phyloP scores from a whole-genome alignment of 441 rosid genomes.

The Croton laevigatus region DNA sequence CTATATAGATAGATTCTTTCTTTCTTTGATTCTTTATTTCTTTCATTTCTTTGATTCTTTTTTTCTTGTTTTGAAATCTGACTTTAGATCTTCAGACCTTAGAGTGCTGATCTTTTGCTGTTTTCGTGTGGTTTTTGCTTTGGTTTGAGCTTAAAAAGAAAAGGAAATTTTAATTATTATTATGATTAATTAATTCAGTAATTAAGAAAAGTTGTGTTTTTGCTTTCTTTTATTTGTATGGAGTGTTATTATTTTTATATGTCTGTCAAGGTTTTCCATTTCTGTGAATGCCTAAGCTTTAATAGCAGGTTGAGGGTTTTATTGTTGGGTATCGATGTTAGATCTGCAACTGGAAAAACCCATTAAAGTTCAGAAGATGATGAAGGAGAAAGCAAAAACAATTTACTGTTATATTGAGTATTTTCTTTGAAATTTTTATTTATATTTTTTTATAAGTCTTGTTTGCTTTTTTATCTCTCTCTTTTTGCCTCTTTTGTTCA shows the following conservation, averaged over 20 bases:
- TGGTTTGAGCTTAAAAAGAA: constrained; percentile 21
- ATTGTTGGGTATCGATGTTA: constrained; percentile 37
- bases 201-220: constrained; percentile 17
- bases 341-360: constrained; percentile 65
- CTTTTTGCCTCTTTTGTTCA: constrained; percentile 23
- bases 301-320: constrained; percentile 48
- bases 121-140: constrained; percentile 19
- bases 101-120: constrained; percentile 31
- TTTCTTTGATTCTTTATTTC: constrained; percentile 13
- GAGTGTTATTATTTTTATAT: constrained; percentile 1
- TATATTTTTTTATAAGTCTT: constrained; percentile 13
- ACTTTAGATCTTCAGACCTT: constrained; percentile 28
- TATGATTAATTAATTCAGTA: not conserved
- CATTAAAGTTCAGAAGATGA: not conserved
- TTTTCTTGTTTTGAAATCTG: constrained; percentile 35
- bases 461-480: constrained; percentile 10
- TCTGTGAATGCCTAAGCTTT: constrained; percentile 75
- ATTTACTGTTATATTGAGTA: constrained; percentile 35
- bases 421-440: constrained; percentile 3
- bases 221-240: constrained; percentile 8
- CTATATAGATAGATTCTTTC: constrained; percentile 2
- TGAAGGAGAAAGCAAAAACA: not conserved
- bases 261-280: constrained; percentile 48
- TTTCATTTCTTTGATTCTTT: constrained; percentile 11
- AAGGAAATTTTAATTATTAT: not conserved